phyloP scores from a whole-genome alignment of 345 rosid species.

The Acer saccharum region DNA sequence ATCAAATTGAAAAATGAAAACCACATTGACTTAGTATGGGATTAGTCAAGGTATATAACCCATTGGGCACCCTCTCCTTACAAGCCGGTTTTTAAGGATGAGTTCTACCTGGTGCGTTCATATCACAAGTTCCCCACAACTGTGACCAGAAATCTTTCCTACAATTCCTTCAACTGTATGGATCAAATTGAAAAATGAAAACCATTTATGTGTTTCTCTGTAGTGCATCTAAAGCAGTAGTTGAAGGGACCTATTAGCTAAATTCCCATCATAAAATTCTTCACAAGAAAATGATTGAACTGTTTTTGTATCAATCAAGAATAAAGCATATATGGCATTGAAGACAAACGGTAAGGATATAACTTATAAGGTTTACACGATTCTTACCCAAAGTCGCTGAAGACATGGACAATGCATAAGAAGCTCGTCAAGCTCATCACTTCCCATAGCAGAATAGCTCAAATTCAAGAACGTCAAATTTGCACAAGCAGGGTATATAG shows the following conservation, averaged over 20 bases:
- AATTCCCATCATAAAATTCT: neutral
- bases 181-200: too few relatives aligned
- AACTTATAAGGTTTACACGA: neutral
- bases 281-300: neutral
- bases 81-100: too few relatives aligned
- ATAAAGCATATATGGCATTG: neutral
- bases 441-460: conserved; percentile 55
- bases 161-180: too few relatives aligned
- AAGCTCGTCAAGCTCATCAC: conserved; percentile 52
- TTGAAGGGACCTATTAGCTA: neutral
- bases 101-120: too few relatives aligned
- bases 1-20: too few relatives aligned
- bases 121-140: too few relatives aligned
- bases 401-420: conserved; percentile 57
- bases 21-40: too few relatives aligned
- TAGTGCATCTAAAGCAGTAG: neutral
- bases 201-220: neutral
- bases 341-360: neutral
- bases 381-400: conserved; percentile 61
- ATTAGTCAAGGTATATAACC: too few relatives aligned
- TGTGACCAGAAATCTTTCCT: too few relatives aligned
- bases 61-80: too few relatives aligned
- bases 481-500: conserved; percentile 46
- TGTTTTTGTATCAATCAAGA: neutral
- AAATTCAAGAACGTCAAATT: conserved; percentile 62